Evolutionary conservation across 2,329 filamentous ascomycete species (phyloP).

Genomic region (Pseudogymnoascus sp.): DNA sequence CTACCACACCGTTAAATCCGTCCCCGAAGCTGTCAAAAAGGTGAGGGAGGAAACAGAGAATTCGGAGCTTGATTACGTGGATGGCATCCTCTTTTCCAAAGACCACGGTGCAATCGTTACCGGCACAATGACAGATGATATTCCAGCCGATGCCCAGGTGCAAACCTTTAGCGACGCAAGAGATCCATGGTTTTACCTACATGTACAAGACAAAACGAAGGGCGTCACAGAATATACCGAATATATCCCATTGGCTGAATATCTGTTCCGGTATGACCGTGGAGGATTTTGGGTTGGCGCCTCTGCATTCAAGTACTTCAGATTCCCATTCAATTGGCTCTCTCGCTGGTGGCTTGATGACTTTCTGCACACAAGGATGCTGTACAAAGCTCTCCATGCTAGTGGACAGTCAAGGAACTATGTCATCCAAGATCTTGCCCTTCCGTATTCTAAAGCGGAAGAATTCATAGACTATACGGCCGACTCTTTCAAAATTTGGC

Average conservation of each 20-base stretch:
- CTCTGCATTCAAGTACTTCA: constrained; percentile 55
- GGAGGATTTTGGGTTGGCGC: constrained; percentile 59
- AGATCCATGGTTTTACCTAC: constrained; percentile 62
- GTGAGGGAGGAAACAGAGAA: constrained; percentile 31
- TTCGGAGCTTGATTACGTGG: constrained; percentile 48
- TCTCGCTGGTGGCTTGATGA: constrained; percentile 53
- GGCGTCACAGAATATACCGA: constrained; percentile 26
- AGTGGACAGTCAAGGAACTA: constrained; percentile 48
- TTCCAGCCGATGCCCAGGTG: constrained; percentile 19
- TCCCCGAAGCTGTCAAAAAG: constrained; percentile 37
- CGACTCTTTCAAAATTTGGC: constrained; percentile 40
- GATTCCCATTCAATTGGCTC: constrained; percentile 51
- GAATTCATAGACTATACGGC: constrained; percentile 48
- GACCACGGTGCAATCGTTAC: constrained; percentile 46
- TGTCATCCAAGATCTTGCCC: constrained; percentile 55
- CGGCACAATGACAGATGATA: constrained; percentile 40
- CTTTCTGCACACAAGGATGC: constrained; percentile 53
- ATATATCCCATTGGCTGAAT: constrained; percentile 41
- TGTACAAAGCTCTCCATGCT: constrained; percentile 56
- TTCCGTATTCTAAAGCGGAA: constrained; percentile 46
- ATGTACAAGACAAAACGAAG: constrained; percentile 39
- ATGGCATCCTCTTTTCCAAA: constrained; percentile 48
- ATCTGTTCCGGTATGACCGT: constrained; percentile 56
- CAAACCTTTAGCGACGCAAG: constrained; percentile 43
- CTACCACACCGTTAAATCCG: constrained; percentile 41